Evolutionary conservation across 805 yeast genomes (phyloP), one percentile per base, ranked within the genome.

Genomic region (Pichia deserticola): DNA sequence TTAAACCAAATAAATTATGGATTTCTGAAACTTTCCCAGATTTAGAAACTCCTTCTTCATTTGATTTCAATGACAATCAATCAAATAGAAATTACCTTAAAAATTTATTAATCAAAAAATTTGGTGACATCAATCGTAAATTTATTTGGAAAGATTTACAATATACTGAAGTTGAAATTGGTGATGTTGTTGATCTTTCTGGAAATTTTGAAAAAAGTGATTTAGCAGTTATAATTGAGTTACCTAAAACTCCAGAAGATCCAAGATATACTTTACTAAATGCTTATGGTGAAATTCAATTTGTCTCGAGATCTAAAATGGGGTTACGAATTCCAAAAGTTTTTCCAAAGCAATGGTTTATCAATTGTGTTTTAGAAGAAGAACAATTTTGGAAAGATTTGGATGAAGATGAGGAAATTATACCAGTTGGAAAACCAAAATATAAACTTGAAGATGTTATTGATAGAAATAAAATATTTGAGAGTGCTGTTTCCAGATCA

Each of bases 181-280:
- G 92, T 42, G 90, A 85, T 62, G 66, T 83, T 43, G 89, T 83
- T 5, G 76, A 80, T 15, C 60, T 83, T 15, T 66, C 69, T 12
- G 64, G 68, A 1, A 70, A 64, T 7, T 59, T 71, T 43, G 67
- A 74, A 45, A 71, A 71, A 37, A 66, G 74, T 5, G 74, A 73
- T 45, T 65, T 83, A 20, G 75, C 77, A 30, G 75, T 83, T 45
- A 73, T 85, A 35, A 80, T 75, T 1, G 76, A 72, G 29, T 63
- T 77, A 29, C 90, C 90, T 0, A 55, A 60, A 5, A 60, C 67
- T 5, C 60, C 76, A 3, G 67, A 68, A 15, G 82, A 81, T 42
- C 77, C 79, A 29, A 65, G 81, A 34, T 84, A 78, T 56, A 77
- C 86, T 0, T 73, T 81, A 51, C 68, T 81, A 45, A 75, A 76